phyloP scores from a whole-genome alignment of 2,329 filamentous ascomycete species.

The Lasiodiplodia citricola region DNA sequence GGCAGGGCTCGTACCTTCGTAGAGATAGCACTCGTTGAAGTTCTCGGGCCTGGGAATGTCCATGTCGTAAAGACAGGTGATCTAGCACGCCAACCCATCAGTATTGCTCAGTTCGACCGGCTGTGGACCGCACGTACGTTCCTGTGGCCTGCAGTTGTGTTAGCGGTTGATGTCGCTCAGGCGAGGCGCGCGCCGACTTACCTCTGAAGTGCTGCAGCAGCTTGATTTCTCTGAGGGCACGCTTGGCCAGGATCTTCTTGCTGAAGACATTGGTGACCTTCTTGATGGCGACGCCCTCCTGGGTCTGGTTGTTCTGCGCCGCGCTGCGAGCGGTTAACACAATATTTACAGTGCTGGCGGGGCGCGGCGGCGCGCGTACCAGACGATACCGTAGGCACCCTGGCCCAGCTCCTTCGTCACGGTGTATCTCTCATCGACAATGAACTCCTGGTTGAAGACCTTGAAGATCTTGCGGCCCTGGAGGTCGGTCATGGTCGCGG shows the following conservation, averaged over 20 bases:
- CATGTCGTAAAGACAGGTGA: slow-evolving; percentile 99
- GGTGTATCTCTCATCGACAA: slow-evolving; percentile 97
- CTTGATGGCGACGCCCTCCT: slow-evolving; percentile 96
- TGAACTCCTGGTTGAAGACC: slow-evolving; percentile 99
- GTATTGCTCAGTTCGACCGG: slow-evolving; percentile 25
- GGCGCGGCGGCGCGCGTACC: slow-evolving; percentile 62
- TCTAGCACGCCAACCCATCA: slow-evolving; percentile 59
- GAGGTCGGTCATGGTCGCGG: slow-evolving; percentile 61
- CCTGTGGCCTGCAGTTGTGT: slow-evolving; percentile 48
- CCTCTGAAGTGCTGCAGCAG: slow-evolving; percentile 92
- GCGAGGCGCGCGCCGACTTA: slow-evolving; percentile 29
- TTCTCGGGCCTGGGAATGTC: slow-evolving; percentile 96
- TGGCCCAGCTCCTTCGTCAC: slow-evolving; percentile 99
- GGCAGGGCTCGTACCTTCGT: slow-evolving; percentile 71
- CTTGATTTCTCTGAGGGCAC: slow-evolving; percentile 97
- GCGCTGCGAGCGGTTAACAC: slow-evolving; percentile 63
- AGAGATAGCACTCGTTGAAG: slow-evolving; percentile 99
- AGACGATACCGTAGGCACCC: slow-evolving; percentile 98
- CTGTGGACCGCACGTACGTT: slow-evolving; percentile 44
- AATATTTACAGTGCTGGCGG: slow-evolving; percentile 32
- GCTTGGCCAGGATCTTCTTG: slow-evolving; percentile 99
- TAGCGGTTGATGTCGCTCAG: slow-evolving; percentile 29
- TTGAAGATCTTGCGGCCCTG: slow-evolving; percentile 90
- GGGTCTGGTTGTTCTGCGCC: slow-evolving; percentile 86
- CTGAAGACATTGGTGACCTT: slow-evolving; percentile 99